These are phyloP conservation scores for Flaveria sonorensis DNA, from an alignment of 129 eudicot genomes.

Conservation along the genomic window DNA sequence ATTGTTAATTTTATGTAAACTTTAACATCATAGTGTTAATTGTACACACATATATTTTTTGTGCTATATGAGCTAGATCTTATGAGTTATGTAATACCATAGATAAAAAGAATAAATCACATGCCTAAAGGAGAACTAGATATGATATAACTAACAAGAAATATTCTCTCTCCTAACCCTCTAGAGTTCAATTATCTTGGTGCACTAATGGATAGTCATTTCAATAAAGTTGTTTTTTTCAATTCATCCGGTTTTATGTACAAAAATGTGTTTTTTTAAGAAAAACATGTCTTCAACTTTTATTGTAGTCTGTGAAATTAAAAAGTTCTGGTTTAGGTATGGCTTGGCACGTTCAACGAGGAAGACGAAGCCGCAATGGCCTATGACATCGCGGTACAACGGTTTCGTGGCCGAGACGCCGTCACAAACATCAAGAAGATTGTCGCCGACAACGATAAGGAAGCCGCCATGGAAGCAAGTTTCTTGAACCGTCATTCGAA, in stretches of 20 bases:
- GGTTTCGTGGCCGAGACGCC: conserved; percentile 90
- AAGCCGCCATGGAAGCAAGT: conserved; percentile 35
- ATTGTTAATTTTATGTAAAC: neutral
- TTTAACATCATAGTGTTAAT: too few relatives aligned
- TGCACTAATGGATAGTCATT: neutral
- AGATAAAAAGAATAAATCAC: too few relatives aligned
- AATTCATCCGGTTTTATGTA: too few relatives aligned
- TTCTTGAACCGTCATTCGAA: conserved; percentile 69
- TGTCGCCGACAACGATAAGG: conserved; percentile 26
- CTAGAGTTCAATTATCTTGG: too few relatives aligned
- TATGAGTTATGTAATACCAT: neutral
- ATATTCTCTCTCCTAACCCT: too few relatives aligned
- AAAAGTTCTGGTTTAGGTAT: conserved; percentile 15
- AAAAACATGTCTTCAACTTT: too few relatives aligned
- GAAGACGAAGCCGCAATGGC: conserved; percentile 83
- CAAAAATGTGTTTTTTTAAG: too few relatives aligned
- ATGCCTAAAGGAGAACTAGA: too few relatives aligned
- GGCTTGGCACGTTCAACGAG: conserved; percentile 88
- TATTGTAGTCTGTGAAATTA: too few relatives aligned
- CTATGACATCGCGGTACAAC: conserved; percentile 77
- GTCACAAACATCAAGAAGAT: conserved; percentile 60
- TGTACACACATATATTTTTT: neutral
- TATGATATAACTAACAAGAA: too few relatives aligned
- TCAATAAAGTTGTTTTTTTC: neutral
- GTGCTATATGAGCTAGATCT: neutral